Evolutionary conservation across 1,284 basidiomycete species (phyloP).

Genomic region (Naganishia liquefaciens): DNA sequence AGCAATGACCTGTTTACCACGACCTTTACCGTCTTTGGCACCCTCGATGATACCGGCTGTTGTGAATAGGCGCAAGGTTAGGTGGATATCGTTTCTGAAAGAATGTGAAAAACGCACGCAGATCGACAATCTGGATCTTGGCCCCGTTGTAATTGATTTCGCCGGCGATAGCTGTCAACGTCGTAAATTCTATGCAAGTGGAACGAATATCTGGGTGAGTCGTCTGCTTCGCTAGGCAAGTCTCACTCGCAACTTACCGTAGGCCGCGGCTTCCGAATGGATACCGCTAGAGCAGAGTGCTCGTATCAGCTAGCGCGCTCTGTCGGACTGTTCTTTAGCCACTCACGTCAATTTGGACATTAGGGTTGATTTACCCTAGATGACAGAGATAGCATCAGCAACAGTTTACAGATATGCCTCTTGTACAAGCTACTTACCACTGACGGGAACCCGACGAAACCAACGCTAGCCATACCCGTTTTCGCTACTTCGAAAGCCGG

Average conservation of each 20-base stretch:
- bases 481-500: constrained; percentile 95
- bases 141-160: constrained; percentile 69
- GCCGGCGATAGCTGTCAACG: constrained; percentile 73
- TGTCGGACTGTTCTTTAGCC: neutral
- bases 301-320: neutral
- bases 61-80: constrained; percentile 19
- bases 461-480: constrained; percentile 93
- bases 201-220: neutral
- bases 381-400: constrained; percentile 58
- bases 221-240: neutral
- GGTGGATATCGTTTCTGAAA: constrained; percentile 5
- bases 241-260: constrained; percentile 50
- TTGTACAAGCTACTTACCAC: constrained; percentile 72
- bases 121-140: constrained; percentile 63
- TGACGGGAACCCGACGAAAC: constrained; percentile 71
- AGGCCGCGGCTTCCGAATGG: constrained; percentile 94
- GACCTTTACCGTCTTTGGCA: constrained; percentile 95
- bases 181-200: constrained; percentile 78
- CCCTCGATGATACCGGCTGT: constrained; percentile 97
- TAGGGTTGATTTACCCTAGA: constrained; percentile 18
- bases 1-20: constrained; percentile 92
- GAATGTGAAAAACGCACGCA: constrained; percentile 41
- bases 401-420: constrained; percentile 62
- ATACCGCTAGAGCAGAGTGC: constrained; percentile 62
- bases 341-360: constrained; percentile 89